Percentiles rank a stretch among this genome's conserved stretches.
These are phyloP conservation scores for Pseudoneurospora amorphoporcata DNA, from an alignment of 495 filamentous ascomycete genomes.

Conservation along the genomic window DNA sequence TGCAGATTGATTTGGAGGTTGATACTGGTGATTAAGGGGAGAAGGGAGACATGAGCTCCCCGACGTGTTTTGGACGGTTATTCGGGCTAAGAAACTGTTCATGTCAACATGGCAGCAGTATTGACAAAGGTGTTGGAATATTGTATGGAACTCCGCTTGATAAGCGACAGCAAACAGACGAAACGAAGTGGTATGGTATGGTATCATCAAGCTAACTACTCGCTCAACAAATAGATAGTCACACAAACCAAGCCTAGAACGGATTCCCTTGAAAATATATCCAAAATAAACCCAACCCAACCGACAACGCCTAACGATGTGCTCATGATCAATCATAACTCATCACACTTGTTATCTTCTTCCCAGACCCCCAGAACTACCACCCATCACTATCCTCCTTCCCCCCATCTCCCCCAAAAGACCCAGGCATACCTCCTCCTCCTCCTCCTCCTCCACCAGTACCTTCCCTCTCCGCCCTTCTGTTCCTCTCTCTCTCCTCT, in stretches of 20 bases:
- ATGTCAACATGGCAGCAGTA: not conserved
- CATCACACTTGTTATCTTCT: not conserved
- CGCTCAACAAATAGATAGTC: not conserved
- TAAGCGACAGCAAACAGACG: not conserved
- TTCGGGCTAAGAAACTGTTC: not conserved
- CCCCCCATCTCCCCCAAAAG: not conserved
- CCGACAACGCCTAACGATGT: not conserved
- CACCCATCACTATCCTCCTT: not conserved
- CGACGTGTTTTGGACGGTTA: no score
- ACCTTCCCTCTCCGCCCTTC: not conserved
- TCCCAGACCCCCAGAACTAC: not conserved
- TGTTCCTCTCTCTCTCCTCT: not conserved
- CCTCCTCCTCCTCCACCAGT: not conserved
- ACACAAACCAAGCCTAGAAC: not conserved
- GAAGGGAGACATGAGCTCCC: no score
- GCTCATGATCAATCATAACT: not conserved
- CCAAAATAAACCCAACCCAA: not conserved
- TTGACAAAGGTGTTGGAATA: not conserved
- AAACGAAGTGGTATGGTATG: not conserved
- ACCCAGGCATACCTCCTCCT: not conserved
- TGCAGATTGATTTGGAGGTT: constrained; percentile 80
- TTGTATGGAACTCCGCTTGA: not conserved
- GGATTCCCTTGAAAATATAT: not conserved
- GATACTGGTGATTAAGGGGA: constrained; percentile 56
- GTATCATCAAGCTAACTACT: not conserved